Evolutionary conservation across 2,329 filamentous ascomycete species (phyloP), one percentile per base, ranked within the genome.

Genomic region (Hymenoscyphus fructigenus): DNA sequence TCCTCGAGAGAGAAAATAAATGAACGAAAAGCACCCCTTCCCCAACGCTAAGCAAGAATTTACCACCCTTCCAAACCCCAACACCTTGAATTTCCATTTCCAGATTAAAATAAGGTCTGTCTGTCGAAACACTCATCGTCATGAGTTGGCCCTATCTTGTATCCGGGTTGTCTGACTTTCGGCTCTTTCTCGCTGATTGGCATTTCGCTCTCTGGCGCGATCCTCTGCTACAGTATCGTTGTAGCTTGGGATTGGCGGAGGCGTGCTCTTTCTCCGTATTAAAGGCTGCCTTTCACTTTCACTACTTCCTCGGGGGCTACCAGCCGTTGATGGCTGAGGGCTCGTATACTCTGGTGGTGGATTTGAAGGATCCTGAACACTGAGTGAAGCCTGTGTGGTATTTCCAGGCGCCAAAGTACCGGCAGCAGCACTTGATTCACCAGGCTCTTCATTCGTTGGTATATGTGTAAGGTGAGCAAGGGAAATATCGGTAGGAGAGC

Each of bases 401-500:
- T 61, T 65, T 44, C 65, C 23, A 71, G 67, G 53, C 69, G 65
- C 14, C 29, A 62, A 20, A 26, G 28, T 69, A 5, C 73, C 74
- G 47, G 78, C 76, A 56, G 73, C 70, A 72, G 75, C 59, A 77
- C 78, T 82, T 5, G 72, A 71, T 61, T 73, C 71, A 71, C 89
- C 91, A 28, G 86, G 84, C 64, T 93, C 91, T 73, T 92, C 84
- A 60, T 87, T 79, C 4, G 84, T 85, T 63, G 88, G 84, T 62
- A 90, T 83, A 65, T 90, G 90, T 56, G 91, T 88, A 61, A 97
- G 84, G 73, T 94, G 92, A 32, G 93, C 91, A 58, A 99, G 85
- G 9, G 93, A 97, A 70, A 99, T 99, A 76, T 98, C 95, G 12
- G 95, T 98, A 9, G 95, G 93, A 74, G 92, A 96, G 71, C 94